These are phyloP conservation scores for Yamadazyma blattariae DNA, from an alignment of 1,139 yeast genomes.

Conservation along the genomic window DNA sequence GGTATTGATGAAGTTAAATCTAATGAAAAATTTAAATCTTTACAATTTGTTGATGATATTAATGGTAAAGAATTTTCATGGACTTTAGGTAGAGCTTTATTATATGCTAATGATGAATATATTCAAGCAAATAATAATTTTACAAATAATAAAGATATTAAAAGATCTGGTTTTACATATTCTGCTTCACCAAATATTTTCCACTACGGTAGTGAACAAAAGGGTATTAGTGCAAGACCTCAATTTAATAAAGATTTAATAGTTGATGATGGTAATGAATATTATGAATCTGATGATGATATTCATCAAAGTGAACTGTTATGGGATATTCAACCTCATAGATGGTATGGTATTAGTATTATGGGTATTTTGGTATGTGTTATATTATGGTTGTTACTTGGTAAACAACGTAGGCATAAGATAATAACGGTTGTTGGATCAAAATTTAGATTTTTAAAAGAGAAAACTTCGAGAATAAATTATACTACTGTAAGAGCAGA, in stretches of 20 bases:
- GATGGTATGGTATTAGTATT: conserved; percentile 54
- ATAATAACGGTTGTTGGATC: conserved; percentile 9
- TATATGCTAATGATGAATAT: conserved; percentile 54
- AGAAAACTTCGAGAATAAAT: not conserved
- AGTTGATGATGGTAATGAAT: conserved; percentile 14
- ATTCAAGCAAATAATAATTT: conserved; percentile 36
- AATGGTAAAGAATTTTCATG: conserved; percentile 72
- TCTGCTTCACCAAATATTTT: conserved; percentile 48
- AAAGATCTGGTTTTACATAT: conserved; percentile 44
- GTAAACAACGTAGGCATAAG: conserved; percentile 27
- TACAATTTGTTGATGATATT: conserved; percentile 60
- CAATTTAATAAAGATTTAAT: conserved; percentile 17
- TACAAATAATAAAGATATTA: conserved; percentile 11
- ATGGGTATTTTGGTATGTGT: conserved; percentile 41
- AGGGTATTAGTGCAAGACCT: conserved; percentile 46
- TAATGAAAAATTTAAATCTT: conserved; percentile 38
- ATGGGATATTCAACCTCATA: conserved; percentile 47
- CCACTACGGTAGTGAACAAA: conserved; percentile 52
- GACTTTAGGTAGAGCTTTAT: conserved; percentile 79
- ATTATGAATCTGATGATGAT: conserved; percentile 27
- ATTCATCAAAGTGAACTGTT: conserved; percentile 28
- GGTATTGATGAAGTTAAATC: conserved; percentile 38
- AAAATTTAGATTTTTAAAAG: not conserved
- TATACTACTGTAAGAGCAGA: conserved; percentile 5
- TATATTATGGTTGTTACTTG: conserved; percentile 48